phyloP scores from a whole-genome alignment of 768 basidiomycete genomes.

The Leucocoprinus sp. region DNA sequence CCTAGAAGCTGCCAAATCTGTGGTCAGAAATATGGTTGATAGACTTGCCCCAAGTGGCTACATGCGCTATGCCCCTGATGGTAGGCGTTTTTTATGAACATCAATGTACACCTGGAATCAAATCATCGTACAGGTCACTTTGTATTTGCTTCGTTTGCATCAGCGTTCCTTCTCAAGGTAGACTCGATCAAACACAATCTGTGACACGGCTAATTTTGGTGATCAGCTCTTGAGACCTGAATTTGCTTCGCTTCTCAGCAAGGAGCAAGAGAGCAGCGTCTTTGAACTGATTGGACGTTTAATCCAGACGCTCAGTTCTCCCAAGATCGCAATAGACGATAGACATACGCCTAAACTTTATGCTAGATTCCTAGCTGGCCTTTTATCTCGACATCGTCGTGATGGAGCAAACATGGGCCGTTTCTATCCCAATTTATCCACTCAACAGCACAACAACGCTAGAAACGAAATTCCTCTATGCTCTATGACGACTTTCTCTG shows the following conservation, averaged over 20 bases:
- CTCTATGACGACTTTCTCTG: constrained; percentile 23
- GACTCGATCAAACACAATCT: constrained; percentile 10
- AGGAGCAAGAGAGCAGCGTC: constrained; percentile 60
- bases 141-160: constrained; percentile 73
- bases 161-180: constrained; percentile 77
- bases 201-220: not conserved
- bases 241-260: constrained; percentile 52
- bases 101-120: not conserved
- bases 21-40: constrained; percentile 59
- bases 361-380: constrained; percentile 69
- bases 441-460: constrained; percentile 22
- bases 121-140: constrained; percentile 47
- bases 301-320: constrained; percentile 63
- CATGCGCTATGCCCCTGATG: constrained; percentile 74
- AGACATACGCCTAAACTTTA: constrained; percentile 75
- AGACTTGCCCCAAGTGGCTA: constrained; percentile 62
- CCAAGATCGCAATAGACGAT: constrained; percentile 73
- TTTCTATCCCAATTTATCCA: constrained; percentile 41
- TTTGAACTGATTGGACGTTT: constrained; percentile 64
- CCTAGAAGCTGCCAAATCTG: constrained; percentile 58
- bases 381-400: constrained; percentile 60
- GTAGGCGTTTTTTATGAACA: constrained; percentile 25
- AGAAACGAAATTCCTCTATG: constrained; percentile 13
- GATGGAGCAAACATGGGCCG: constrained; percentile 57
- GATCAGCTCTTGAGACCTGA: constrained; percentile 63